Conservation (phyloP, 106 monocot genomes). For the Dactylorhiza incarnata region DNA sequence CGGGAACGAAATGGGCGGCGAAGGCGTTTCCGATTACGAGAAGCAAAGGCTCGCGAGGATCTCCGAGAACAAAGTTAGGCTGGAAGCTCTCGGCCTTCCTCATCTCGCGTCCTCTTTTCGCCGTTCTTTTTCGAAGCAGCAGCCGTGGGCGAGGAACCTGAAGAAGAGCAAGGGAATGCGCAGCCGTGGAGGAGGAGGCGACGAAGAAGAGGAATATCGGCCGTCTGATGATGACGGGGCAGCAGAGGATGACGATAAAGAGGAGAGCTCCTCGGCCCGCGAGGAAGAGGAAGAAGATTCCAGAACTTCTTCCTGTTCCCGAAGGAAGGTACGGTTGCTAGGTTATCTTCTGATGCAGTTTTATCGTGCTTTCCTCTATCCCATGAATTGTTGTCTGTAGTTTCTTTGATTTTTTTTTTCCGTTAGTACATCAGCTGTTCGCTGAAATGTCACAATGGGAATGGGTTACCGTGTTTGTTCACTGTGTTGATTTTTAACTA, state of each 20-base stretch:
- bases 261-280: not conserved
- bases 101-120: constrained; percentile 7
- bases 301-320: not conserved
- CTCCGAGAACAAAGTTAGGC: constrained; percentile 14
- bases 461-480: not conserved
- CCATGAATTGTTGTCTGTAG: not conserved
- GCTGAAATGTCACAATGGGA: not conserved
- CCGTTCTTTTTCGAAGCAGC: constrained; percentile 4
- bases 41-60: constrained; percentile 15
- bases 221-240: constrained; percentile 10
- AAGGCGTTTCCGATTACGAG: constrained; percentile 8
- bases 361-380: not conserved
- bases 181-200: not conserved
- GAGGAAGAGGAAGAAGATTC: constrained; percentile 1
- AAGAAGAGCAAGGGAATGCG: constrained; percentile 5
- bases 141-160: not conserved
- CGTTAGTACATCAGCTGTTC: not conserved
- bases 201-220: constrained; percentile 13
- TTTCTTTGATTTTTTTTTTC: not conserved
- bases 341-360: not conserved
- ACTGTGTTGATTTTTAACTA: not conserved
- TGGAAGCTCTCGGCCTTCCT: constrained; percentile 12
- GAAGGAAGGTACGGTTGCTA: constrained; percentile 2
- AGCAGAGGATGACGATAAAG: not conserved
- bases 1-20: not conserved